Base-by-base conservation (phyloP, 257 asterid genomes). In the Nicotiana knightiana region DNA sequence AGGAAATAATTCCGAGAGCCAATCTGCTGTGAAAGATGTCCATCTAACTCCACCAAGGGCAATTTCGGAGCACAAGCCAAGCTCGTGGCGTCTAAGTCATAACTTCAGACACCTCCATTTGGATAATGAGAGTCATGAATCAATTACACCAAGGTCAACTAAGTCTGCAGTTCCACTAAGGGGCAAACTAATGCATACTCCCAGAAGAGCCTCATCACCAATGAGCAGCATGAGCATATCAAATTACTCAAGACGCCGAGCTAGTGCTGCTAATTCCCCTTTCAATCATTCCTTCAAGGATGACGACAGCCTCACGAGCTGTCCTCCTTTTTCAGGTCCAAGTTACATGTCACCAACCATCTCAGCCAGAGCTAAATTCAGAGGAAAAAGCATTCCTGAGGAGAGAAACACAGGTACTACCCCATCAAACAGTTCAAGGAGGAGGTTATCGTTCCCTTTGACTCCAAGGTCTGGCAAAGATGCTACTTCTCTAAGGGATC, bases 311-410 rank as follows among this genome's bases (percentile, higher is more conserved):
- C 96, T 93, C 67, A 86, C 89, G 4, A 94, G 98, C 76, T 96
- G 99, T 84, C 99, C 99, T 2, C 97, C 98, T 0, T 96, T 94
- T 70, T 90, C 98, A 1, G 92, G 76, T 54, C 99, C 98, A 3
- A 93, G 83, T 76, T 96, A 93, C 90, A 96, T 93, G 99, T 81
- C 89, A 1, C 98, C 97, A 0, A 96, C 99, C 13, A 93, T 83
- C 68, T 94, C 99, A 8, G 98, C 99, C 5, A 92, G 88, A 80
- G 97, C 98, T 13, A 96, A 93, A 77, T 86, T 73, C n/a, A 86
- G 98, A 77, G 92, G 97, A 0, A 88, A 83, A 64, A 90, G 97
- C 91, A 94, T 91, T 32, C 97, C 93, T 0, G 92, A 86, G 92
- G 99, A 96, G 79, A 87, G 97, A 88, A 76, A 89, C 48, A 86